Base-by-base conservation (phyloP, 139 green algal species). In the Tetradesmus obliquus region DNA sequence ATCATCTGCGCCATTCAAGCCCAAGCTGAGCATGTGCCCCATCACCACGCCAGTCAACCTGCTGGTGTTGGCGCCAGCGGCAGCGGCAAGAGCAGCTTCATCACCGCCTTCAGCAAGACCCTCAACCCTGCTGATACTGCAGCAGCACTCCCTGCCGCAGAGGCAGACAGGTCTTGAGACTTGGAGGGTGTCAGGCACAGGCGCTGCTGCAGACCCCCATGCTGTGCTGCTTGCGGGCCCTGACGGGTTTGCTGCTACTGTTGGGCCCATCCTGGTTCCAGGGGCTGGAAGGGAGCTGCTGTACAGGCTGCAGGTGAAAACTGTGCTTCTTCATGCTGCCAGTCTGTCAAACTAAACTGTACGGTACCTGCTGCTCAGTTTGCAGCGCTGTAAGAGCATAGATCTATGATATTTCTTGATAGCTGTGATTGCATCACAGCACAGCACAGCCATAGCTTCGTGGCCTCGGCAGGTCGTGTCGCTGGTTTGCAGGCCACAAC, bases 11-110 rank as follows among this genome's bases (percentile, higher is more conserved):
- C 60, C n/a, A 10, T 17, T 82, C 76, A 86, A 62, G 32, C 45
- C 81, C 53, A 58, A 45, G 24, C 81, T 86, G 51, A 86, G 19
- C 53, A 57, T 62, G 81, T 51, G 81, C 19, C 53, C 81, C 53
- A 86, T 86, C 81, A 86, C 20, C 32, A 86, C 81, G 9, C 81
- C 53, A 51, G 15, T 86, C 81, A 86, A 71, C 81, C 81, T 86
- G 53, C 53, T 86, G 81, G 81, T 86, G 53, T 60, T 15, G 81
- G 81, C 2, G 81, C 81, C 19, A 86, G 81, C 10, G 53, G 54
- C 81, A 58, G 9, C 12, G 81, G 81, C 53, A 86, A 86, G 81
- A 62, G 24, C 81, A 69, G 53, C 53, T 71, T 86, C 81, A 86
- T 86, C 81, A 58, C 7, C 17, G 53, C 81, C 53, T 86, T 57